Evolutionary conservation across 768 basidiomycete species (phyloP).

Genomic region (Suillus weaverae): DNA sequence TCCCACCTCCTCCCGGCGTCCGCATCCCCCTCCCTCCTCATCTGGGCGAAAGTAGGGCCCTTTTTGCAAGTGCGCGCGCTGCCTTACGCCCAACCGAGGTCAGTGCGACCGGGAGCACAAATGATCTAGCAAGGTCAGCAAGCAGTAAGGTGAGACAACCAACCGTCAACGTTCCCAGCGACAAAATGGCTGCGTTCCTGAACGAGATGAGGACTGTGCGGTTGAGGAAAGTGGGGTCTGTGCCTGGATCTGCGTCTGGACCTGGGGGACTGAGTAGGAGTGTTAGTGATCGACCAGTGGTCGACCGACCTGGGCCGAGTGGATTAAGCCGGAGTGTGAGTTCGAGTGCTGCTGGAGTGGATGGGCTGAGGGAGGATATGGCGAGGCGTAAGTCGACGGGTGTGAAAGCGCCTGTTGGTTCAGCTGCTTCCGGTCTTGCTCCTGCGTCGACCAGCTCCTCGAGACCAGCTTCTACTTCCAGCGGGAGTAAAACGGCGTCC

Average conservation of each 20-base stretch:
- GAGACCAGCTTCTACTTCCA: neutral
- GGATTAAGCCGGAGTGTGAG: conserved; percentile 7
- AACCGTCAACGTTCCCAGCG: conserved; percentile 70
- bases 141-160: conserved; percentile 48
- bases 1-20: conserved; percentile 30
- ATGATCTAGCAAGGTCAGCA: conserved; percentile 39
- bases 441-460: neutral
- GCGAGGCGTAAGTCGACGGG: conserved; percentile 30
- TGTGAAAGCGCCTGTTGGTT: conserved; percentile 30
- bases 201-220: conserved; percentile 77
- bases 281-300: conserved; percentile 15
- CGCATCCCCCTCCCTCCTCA: conserved; percentile 21
- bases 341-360: neutral
- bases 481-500: neutral
- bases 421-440: neutral
- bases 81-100: conserved; percentile 60
- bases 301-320: neutral
- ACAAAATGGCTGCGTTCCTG: conserved; percentile 83
- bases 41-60: conserved; percentile 16
- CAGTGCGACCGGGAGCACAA: conserved; percentile 39
- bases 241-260: conserved; percentile 32
- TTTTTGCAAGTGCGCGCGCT: conserved; percentile 66
- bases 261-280: conserved; percentile 34
- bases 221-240: conserved; percentile 55
- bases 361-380: conserved; percentile 5